Base-by-base conservation (phyloP, 192 early-diverging fungal genomes). In the Linnemannia schmuckeri region DNA sequence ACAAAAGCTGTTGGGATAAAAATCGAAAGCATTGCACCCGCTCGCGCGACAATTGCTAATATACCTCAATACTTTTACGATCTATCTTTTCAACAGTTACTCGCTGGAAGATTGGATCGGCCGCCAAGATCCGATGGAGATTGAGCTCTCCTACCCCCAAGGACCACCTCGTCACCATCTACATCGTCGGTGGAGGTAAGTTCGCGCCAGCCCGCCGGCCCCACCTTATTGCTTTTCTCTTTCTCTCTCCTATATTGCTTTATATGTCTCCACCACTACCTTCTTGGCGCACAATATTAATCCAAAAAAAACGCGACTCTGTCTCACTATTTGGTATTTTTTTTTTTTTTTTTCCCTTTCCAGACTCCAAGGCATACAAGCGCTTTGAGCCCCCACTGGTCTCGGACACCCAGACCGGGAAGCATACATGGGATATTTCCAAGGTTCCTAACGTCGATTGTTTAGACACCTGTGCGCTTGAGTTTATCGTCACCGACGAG, bases 131-230 rank as follows among this genome's bases (percentile, higher is more conserved):
- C 47, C 71, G 40, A 22, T 84, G 82, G 82, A 55, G 30, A 49
- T 27, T 84, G 72, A 71, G 13, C 4, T 9, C 61, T 4, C 77
- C 77, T 0, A 79, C 35, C 24, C 8, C 72, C 27, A 75, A 78
- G 66, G 13, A 10, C 4, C 30, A 78, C 37, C n/a, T 55, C 12
- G 77, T 38, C 1, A 77, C 52, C 2, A 79, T 84, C 15, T 79
- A 54, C 27, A 37, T 84, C 37, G 82, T 84, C 13, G 82, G 82
- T 12, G 82, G 82, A 46, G 73, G 81, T 82, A 77, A 30, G 37
- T 22, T 22, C 47, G 13, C 47, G 15, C 15, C 47, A 0, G 42
- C 42, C 47, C 13, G 10, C 47, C 47, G 17, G 47, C 47, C 6
- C 9, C 10, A 10, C 42, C 42, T 44, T 17, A 12, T 49, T 12